Evolutionary conservation across 1,284 basidiomycete species (phyloP), one percentile per base, ranked within the genome.

Genomic region (Tilletia caries): DNA sequence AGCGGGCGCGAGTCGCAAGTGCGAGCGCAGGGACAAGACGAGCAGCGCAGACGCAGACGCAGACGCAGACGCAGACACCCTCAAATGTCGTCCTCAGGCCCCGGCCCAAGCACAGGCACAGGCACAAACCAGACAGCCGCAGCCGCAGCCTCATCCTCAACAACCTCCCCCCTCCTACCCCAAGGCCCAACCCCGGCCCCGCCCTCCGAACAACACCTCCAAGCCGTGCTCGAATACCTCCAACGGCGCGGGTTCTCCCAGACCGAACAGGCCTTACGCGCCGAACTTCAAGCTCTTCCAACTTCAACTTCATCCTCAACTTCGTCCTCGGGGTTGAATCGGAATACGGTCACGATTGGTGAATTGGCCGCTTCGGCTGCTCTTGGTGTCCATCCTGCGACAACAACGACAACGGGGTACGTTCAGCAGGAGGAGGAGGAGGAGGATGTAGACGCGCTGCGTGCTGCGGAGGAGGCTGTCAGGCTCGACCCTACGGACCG

Each of bases 401-500:
- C 27, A 13, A 12, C 52, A 13, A 12, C 58, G 8, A n/a, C 29
- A 4, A 29, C 12, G 20, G 2, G 1, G 48, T 8, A 20, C 8
- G 48, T 25, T 8, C 1, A 20, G 48, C 20, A 18, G 3, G 2
- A 20, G 48, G 48, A 25, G 23, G 48, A 1, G n/a, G n/a, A n/a
- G n/a, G 23, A 25, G 20, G 48, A 50, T 20, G 48, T 50, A 25
- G 48, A 50, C 20, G 48, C 48, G 20, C 48, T 50, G 12, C 48
- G 20, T 25, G 48, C 48, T 29, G 90, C 91, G 1, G 92, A 92
- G 75, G 92, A 93, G 73, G 89, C 91, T 58, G 86, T 92, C 50
- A 88, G 91, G 20, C 85, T 92, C 23, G 93, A 96, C 82, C 91
- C 93, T 2, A 91, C 90, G 18, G 94, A 96, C 83, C 91, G 92